phyloP scores from a whole-genome alignment of 1,284 basidiomycete species.

The Moniliella sp. region DNA sequence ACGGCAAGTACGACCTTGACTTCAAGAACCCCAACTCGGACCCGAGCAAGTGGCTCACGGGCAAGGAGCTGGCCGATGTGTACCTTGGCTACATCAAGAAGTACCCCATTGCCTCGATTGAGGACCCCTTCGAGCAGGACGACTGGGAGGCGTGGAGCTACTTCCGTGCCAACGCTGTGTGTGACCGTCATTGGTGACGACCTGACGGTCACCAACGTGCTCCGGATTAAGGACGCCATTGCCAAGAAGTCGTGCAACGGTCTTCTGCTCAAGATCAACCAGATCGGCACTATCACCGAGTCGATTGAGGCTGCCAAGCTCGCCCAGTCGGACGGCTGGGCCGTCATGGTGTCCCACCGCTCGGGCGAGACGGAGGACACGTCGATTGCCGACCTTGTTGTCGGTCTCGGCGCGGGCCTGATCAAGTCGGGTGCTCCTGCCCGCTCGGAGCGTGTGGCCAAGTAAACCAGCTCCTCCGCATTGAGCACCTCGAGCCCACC shows the following conservation, averaged over 20 bases:
- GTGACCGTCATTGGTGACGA: constrained; percentile 83
- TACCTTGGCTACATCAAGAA: constrained; percentile 45
- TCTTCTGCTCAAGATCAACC: constrained; percentile 76
- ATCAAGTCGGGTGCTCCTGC: constrained; percentile 97
- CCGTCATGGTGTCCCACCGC: constrained; percentile 98
- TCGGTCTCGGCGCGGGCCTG: constrained; percentile 76
- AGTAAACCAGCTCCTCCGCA: constrained; percentile 37
- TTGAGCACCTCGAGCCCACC: constrained; percentile 20
- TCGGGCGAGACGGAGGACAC: constrained; percentile 51
- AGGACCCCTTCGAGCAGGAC: constrained; percentile 99
- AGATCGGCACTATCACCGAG: constrained; percentile 97
- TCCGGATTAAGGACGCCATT: constrained; percentile 93
- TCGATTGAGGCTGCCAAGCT: constrained; percentile 93
- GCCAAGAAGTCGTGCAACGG: constrained; percentile 99
- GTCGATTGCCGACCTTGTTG: constrained; percentile 84
- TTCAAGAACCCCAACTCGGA: constrained; percentile 99
- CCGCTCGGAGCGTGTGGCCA: constrained; percentile 75
- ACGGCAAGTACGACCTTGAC: constrained; percentile 97
- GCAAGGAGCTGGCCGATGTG: constrained; percentile 73
- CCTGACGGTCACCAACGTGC: constrained; percentile 91
- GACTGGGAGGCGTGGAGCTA: constrained; percentile 96
- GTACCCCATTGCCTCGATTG: constrained; percentile 52
- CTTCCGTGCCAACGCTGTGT: constrained; percentile 44
- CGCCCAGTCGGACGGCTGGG: constrained; percentile 86
- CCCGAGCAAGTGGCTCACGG: constrained; percentile 75